Evolutionary conservation across 139 green algal species (phyloP), one percentile per base, ranked within the genome.

Genomic region (Microglena sp.): DNA sequence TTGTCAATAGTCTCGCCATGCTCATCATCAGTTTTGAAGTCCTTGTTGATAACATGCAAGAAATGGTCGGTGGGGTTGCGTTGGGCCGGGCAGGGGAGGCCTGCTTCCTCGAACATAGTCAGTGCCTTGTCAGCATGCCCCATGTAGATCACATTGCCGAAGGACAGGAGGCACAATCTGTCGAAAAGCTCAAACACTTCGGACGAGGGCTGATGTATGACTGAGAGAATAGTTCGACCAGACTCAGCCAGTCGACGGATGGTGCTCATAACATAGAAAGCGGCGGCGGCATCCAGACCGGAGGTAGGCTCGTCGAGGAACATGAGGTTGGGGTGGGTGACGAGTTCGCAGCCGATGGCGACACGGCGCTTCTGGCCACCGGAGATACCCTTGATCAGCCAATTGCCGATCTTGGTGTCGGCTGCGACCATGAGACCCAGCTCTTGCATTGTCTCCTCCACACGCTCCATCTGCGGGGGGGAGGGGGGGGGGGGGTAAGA

Each of bases 251-350:
- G 60, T 0, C 3, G 29, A 30, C 60, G 45, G 46, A 83, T 66
- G 28, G 66, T 67, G 22, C 33, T 71, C 70, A 78, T 83, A 15
- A 75, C 84, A 34, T 82, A 72, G 62, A 70, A 88, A 2, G 84
- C 80, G 11, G 78, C 74, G 1, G 80, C 81, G 11, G 83, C 80
- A 67, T 90, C 84, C 40, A 90, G 73, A 26, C n/a, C 74, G 1
- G 71, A 87, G 28, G 87, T 95, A 18, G 88, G 88, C 77, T 95
- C 88, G 69, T 95, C 88, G 54, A 96, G 73, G 68, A 95, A 95
- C 33, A 95, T 68, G 18, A 95, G 63, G 0, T 70, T 70, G 15
- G 89, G 89, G 26, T 78, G 73, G 21, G 75, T 83, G n/a, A 94
- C 67, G 15, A 94, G 71, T 71, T 92, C 86, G 32, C 73, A 83